phyloP scores from a whole-genome alignment of 2,329 filamentous ascomycete species.

The Ceratocystis alfenasii region DNA sequence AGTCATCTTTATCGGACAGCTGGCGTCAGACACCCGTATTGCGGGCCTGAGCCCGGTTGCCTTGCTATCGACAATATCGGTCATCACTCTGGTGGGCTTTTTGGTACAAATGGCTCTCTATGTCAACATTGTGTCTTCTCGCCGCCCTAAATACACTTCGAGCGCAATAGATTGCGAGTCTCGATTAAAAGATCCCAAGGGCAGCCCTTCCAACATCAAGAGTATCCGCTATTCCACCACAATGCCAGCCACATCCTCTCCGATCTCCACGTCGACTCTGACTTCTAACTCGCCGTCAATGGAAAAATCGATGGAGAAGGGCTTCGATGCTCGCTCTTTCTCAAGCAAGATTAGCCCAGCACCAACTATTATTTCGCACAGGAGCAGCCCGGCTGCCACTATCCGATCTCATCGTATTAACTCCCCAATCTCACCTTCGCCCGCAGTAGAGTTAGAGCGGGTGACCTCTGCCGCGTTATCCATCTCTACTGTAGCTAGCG shows the following conservation, averaged over 20 bases:
- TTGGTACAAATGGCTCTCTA: conserved; percentile 18
- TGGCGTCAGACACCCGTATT: conserved; percentile 4
- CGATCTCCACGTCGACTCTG: conserved; percentile 10
- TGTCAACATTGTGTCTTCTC: conserved; percentile 13
- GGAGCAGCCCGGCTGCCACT: conserved; percentile 17
- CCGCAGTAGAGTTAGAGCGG: conserved; percentile 16
- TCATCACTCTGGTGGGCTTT: conserved; percentile 17
- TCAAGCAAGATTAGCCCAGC: conserved; percentile 13
- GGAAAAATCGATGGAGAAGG: conserved; percentile 16
- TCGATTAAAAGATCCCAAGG: conserved; percentile 3
- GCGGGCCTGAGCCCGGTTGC: conserved; percentile 12
- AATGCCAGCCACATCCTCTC: conserved; percentile 16
- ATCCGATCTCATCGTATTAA: conserved; percentile 12
- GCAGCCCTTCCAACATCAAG: conserved; percentile 16
- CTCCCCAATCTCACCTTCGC: background rate
- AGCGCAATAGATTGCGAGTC: conserved; percentile 13
- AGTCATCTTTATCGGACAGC: conserved; percentile 20
- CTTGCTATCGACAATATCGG: conserved; percentile 15
- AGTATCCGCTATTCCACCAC: conserved; percentile 21
- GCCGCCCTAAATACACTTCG: conserved; percentile 10
- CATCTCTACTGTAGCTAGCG: conserved; percentile 16
- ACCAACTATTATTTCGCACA: background rate
- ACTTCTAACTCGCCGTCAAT: conserved; percentile 14
- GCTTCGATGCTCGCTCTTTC: conserved; percentile 12
- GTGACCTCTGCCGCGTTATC: conserved; percentile 21